Conservation (phyloP, 1,284 basidiomycete genomes). For the Cronartium ribicola region DNA sequence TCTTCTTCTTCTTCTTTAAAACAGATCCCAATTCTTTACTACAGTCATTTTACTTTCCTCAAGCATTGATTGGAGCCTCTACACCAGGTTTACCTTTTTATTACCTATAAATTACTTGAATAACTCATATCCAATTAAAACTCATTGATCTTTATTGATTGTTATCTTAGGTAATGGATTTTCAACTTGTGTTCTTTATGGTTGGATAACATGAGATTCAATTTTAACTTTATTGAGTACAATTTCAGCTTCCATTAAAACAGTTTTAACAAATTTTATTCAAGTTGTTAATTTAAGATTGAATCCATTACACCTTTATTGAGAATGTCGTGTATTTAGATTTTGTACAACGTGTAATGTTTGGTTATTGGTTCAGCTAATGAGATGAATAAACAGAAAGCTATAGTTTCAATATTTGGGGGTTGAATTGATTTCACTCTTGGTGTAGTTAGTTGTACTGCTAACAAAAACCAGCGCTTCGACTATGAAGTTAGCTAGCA, state of each 20-base stretch:
- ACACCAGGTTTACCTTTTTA: conserved; percentile 82
- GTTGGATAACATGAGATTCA: conserved; percentile 66
- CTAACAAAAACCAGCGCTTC: conserved; percentile 79
- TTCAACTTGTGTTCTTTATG: conserved; percentile 56
- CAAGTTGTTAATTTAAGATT: conserved; percentile 58
- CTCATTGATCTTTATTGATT: conserved; percentile 70
- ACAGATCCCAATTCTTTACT: too few species aligned
- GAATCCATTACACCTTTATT: conserved; percentile 80
- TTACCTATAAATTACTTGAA: conserved; percentile 60
- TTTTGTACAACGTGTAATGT: conserved; percentile 73
- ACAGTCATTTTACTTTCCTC: conserved; percentile 86
- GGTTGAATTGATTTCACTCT: conserved; percentile 80
- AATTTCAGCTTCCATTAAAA: conserved; percentile 81
- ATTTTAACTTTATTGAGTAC: conserved; percentile 80
- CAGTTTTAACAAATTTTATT: conserved; percentile 78
- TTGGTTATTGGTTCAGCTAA: conserved; percentile 61
- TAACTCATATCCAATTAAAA: conserved; percentile 59
- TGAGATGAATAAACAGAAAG: conserved; percentile 58
- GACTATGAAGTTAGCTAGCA: conserved; percentile 81
- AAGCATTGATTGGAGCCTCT: conserved; percentile 85
- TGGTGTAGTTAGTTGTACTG: conserved; percentile 85
- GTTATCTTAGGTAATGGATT: conserved; percentile 87
- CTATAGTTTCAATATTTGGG: conserved; percentile 65
- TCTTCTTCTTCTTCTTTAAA: conserved; percentile 3
- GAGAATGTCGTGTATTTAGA: conserved; percentile 80